Conservation (phyloP, 139 green algal genomes). For the Picochlorum sp. region DNA sequence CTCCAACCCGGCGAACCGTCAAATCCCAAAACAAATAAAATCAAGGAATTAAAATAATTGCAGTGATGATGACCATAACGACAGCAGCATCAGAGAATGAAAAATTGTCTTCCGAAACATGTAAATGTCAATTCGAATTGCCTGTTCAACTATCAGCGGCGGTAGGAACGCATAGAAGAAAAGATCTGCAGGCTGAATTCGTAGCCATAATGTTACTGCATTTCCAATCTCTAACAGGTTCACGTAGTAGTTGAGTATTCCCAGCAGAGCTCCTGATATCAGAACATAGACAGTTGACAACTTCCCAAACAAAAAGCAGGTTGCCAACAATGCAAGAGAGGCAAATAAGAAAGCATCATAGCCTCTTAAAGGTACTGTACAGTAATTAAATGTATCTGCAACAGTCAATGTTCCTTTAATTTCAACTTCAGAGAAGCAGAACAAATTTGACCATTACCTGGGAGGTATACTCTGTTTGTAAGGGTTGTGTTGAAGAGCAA, state of each 20-base stretch:
- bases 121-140: constrained; percentile 75
- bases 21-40: constrained; percentile 63
- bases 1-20: constrained; percentile 37
- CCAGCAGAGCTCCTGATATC: constrained; percentile 38
- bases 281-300: constrained; percentile 37
- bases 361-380: constrained; percentile 20
- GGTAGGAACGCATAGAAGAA: constrained; percentile 88
- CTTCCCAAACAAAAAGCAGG: constrained; percentile 33
- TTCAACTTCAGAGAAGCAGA: too few species aligned
- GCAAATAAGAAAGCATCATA: constrained; percentile 40
- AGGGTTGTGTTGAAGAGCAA: constrained; percentile 29
- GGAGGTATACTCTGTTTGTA: constrained; percentile 7
- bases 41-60: constrained; percentile 56
- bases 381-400: constrained; percentile 22
- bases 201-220: constrained; percentile 54
- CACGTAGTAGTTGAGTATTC: constrained; percentile 39
- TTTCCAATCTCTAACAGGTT: constrained; percentile 66
- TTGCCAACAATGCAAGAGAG: constrained; percentile 25
- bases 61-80: constrained; percentile 46
- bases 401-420: too few species aligned
- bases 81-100: constrained; percentile 65
- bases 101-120: constrained; percentile 54
- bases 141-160: constrained; percentile 40
- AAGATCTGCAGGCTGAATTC: constrained; percentile 52
- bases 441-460: background rate